A percentile compares a stretch with the other conserved stretches of the same genome.
Evolutionary conservation across 2,329 filamentous ascomycete species (phyloP).

Genomic region (Ilyonectria mors-panacis): DNA sequence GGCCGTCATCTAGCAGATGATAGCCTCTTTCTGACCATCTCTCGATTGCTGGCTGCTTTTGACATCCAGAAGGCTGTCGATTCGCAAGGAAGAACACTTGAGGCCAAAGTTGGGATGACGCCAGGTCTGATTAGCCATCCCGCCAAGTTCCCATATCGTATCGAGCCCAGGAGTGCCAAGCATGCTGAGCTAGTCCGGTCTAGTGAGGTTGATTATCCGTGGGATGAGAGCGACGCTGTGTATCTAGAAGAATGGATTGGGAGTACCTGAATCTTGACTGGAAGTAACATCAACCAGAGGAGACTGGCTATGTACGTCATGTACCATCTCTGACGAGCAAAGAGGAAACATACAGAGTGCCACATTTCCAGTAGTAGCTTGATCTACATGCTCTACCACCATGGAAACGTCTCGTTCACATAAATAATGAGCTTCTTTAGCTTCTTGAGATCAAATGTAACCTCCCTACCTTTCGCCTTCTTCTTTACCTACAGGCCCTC

Average conservation of each 20-base stretch:
- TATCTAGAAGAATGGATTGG: slow-evolving; percentile 1
- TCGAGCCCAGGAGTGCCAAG: slow-evolving; percentile 36
- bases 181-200: slow-evolving; percentile 37
- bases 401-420: too few relatives aligned
- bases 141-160: slow-evolving; percentile 33
- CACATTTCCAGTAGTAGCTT: too few relatives aligned
- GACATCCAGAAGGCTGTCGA: slow-evolving; percentile 51
- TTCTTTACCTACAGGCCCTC: too few relatives aligned
- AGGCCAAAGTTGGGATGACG: slow-evolving; percentile 32
- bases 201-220: slow-evolving; percentile 39
- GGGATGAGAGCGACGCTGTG: slow-evolving; percentile 43
- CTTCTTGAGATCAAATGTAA: too few relatives aligned
- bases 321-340: too few relatives aligned
- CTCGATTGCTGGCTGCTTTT: slow-evolving; percentile 63
- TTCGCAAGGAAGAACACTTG: slow-evolving; percentile 35
- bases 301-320: too few relatives aligned
- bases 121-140: slow-evolving; percentile 41
- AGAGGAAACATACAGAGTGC: too few relatives aligned
- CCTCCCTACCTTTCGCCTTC: too few relatives aligned
- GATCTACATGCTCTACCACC: too few relatives aligned
- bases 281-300: too few relatives aligned
- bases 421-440: too few relatives aligned
- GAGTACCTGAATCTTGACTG: too few relatives aligned
- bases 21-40: slow-evolving; percentile 53
- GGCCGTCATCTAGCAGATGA: slow-evolving; percentile 52